Evolutionary conservation across 2,329 filamentous ascomycete species (phyloP).

Genomic region (Arthroderma sp.): DNA sequence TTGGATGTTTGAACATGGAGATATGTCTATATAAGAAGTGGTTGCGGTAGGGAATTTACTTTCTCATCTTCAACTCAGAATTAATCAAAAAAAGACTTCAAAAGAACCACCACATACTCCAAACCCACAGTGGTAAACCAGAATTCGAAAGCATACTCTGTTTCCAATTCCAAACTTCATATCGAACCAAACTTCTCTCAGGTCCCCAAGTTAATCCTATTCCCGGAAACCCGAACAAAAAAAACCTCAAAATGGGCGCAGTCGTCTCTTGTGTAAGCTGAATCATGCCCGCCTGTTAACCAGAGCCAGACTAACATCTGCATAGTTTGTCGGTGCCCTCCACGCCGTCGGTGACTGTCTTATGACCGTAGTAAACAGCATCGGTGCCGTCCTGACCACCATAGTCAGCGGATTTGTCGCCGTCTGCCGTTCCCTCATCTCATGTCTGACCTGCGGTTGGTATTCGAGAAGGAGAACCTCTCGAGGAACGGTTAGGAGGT

Average conservation of each 20-base stretch:
- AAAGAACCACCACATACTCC: too few species aligned
- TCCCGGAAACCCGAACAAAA: background rate
- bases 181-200: background rate
- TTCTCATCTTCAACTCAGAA: too few species aligned
- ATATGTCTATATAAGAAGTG: too few species aligned
- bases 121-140: too few species aligned
- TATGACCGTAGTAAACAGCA: constrained; percentile 55
- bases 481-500: background rate
- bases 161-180: background rate
- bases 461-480: constrained; percentile 18
- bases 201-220: background rate
- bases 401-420: constrained; percentile 55
- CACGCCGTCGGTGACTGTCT: constrained; percentile 52
- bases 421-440: constrained; percentile 53
- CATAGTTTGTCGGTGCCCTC: constrained; percentile 46
- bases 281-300: background rate
- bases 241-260: constrained; percentile 55
- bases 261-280: constrained; percentile 66
- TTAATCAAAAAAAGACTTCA: too few species aligned
- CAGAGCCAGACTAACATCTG: background rate
- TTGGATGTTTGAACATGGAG: too few species aligned
- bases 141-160: too few species aligned
- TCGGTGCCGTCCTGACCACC: constrained; percentile 50
- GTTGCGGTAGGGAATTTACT: too few species aligned
- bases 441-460: constrained; percentile 43